A percentile compares a stretch with the other conserved stretches of the same genome.
These are phyloP conservation scores for Acanthamoeba rhysodes DNA, from an alignment of 208 protist species.

Conservation along the genomic window DNA sequence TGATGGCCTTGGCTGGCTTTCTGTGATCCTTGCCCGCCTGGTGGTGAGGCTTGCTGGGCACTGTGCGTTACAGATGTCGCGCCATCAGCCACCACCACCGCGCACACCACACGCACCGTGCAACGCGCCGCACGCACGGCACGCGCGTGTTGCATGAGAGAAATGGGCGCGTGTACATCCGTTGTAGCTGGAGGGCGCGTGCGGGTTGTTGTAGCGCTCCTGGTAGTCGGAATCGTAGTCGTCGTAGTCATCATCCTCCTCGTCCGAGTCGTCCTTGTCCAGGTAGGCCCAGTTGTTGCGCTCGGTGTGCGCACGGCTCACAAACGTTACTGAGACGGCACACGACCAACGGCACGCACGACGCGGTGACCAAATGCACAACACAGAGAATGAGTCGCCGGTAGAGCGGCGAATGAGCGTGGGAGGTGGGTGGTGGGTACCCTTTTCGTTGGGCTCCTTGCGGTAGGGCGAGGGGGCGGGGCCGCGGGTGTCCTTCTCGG, in stretches of 20 bases:
- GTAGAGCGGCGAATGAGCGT: too few species aligned
- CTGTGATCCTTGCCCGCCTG: slow-evolving; percentile 26
- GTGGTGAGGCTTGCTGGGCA: slow-evolving; percentile 39
- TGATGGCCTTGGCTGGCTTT: slow-evolving; percentile 33
- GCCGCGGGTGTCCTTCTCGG: neutral
- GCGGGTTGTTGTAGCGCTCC: slow-evolving; percentile 49
- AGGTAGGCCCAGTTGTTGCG: neutral
- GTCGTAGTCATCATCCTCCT: slow-evolving; percentile 58
- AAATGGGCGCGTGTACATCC: neutral
- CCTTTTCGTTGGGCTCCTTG: slow-evolving; percentile 24
- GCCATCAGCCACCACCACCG: neutral
- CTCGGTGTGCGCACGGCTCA: neutral
- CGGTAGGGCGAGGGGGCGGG: neutral
- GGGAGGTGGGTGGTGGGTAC: neutral
- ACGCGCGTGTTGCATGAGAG: too few species aligned
- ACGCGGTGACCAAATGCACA: too few species aligned
- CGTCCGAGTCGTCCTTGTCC: slow-evolving; percentile 9
- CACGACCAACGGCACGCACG: too few species aligned
- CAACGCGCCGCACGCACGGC: too few species aligned
- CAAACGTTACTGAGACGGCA: neutral
- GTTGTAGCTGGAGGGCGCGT: slow-evolving; percentile 28
- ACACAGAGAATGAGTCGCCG: too few species aligned
- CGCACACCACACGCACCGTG: neutral
- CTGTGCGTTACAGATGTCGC: neutral
- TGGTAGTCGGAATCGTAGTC: slow-evolving; percentile 55